These are phyloP conservation scores for Fomitopsis betulina DNA, from an alignment of 1,284 basidiomycete species.

Conservation along the genomic window DNA sequence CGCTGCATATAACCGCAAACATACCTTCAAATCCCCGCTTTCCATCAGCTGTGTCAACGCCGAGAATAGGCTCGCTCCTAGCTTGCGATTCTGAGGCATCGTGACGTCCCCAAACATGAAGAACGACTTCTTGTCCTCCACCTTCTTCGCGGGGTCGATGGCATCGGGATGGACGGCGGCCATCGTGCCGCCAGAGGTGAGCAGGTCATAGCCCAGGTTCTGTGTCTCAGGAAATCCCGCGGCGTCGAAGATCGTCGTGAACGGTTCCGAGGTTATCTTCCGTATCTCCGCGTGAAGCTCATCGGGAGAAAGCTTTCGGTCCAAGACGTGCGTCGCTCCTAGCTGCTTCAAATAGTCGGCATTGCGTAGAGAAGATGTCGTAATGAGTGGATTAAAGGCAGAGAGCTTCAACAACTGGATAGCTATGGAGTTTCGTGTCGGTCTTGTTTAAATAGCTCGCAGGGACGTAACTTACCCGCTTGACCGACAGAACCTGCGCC, in stretches of 20 bases:
- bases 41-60: slow-evolving; percentile 12
- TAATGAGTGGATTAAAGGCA: slow-evolving; percentile 31
- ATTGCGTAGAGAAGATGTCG: slow-evolving; percentile 31
- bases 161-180: slow-evolving; percentile 12
- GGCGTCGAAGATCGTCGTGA: slow-evolving; percentile 25
- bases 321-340: slow-evolving; percentile 34
- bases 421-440: background rate
- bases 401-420: slow-evolving; percentile 33
- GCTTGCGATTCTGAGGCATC: slow-evolving; percentile 6
- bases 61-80: slow-evolving; percentile 9
- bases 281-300: slow-evolving; percentile 14
- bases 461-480: slow-evolving; percentile 15
- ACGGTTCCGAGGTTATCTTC: slow-evolving; percentile 14
- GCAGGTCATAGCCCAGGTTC: slow-evolving; percentile 12
- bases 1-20: background rate
- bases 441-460: background rate
- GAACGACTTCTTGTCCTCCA: slow-evolving; percentile 10
- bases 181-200: slow-evolving; percentile 17
- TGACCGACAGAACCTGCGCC: slow-evolving; percentile 34
- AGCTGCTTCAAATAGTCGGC: slow-evolving; percentile 26
- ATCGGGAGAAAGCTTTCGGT: slow-evolving; percentile 19
- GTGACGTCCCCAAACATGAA: slow-evolving; percentile 8
- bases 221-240: slow-evolving; percentile 20
- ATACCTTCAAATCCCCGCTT: slow-evolving; percentile 18
- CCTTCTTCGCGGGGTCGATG: slow-evolving; percentile 4